These are phyloP conservation scores for Colletotrichum lentis DNA, from an alignment of 2,329 filamentous ascomycete species.

Conservation along the genomic window DNA sequence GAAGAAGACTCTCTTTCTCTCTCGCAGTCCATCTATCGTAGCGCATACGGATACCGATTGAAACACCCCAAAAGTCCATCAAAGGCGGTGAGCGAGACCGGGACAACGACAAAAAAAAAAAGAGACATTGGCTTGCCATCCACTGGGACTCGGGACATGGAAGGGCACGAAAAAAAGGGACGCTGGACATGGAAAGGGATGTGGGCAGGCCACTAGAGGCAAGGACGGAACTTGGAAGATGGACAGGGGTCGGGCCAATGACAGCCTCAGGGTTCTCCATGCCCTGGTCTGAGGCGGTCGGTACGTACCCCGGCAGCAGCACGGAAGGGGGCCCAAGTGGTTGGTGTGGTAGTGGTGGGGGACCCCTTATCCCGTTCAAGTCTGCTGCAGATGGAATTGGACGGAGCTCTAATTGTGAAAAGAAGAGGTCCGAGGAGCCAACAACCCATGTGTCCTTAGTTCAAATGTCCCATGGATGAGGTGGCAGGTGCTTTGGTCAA, in stretches of 20 bases:
- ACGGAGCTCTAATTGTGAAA: conserved; percentile 29
- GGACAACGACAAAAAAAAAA: too few relatives aligned
- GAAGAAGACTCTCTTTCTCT: background rate
- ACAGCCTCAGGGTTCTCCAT: conserved; percentile 3
- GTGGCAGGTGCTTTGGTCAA: conserved; percentile 1
- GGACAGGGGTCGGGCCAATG: conserved; percentile 19
- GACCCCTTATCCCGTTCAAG: conserved; percentile 28
- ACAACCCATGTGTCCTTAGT: background rate
- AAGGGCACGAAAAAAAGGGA: conserved; percentile 8
- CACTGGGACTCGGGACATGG: conserved; percentile 2
- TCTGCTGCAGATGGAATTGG: conserved; percentile 20
- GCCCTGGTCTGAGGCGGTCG: background rate
- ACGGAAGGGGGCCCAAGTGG: background rate
- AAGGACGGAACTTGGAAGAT: background rate
- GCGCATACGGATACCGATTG: background rate
- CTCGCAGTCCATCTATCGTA: background rate
- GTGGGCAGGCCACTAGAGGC: conserved; percentile 2
- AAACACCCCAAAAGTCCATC: background rate
- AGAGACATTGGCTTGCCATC: too few relatives aligned
- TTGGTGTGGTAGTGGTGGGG: conserved; percentile 3
- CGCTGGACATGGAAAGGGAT: conserved; percentile 23
- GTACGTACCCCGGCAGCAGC: conserved; percentile 14
- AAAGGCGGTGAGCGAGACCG: conserved; percentile 31
- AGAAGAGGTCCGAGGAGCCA: background rate
- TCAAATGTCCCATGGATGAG: background rate